phyloP scores from a whole-genome alignment of 768 basidiomycete species.

The Tricholoma furcatifolium region DNA sequence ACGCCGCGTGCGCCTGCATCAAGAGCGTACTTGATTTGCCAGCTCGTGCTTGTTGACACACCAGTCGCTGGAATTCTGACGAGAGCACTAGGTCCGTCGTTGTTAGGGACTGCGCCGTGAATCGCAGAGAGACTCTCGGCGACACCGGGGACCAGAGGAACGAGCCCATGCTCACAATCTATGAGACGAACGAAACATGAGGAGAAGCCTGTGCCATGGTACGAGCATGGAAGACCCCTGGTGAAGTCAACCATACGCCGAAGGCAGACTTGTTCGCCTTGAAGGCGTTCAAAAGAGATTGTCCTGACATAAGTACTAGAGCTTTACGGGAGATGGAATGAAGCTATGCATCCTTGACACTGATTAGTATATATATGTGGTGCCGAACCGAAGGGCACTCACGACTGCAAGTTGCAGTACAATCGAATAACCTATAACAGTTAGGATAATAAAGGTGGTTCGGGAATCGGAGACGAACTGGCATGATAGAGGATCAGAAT shows the following conservation, averaged over 20 bases:
- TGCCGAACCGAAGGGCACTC: too few species aligned
- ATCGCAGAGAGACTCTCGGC: slow-evolving; percentile 58
- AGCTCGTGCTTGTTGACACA: slow-evolving; percentile 48
- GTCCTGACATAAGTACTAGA: slow-evolving; percentile 60
- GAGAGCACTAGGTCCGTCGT: slow-evolving; percentile 48
- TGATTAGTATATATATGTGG: too few species aligned
- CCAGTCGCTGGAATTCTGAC: slow-evolving; percentile 69
- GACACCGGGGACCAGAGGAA: slow-evolving; percentile 52
- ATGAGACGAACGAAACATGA: slow-evolving; percentile 62
- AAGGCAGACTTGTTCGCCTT: slow-evolving; percentile 59
- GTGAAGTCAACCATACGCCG: slow-evolving; percentile 64
- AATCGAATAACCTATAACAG: too few species aligned
- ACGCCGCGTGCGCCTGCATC: slow-evolving; percentile 68
- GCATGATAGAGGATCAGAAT: too few species aligned
- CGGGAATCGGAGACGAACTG: too few species aligned
- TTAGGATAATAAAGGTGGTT: too few species aligned
- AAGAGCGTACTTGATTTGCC: slow-evolving; percentile 73
- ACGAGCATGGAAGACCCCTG: slow-evolving; percentile 58
- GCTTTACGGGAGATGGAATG: too few species aligned
- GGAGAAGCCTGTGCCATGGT: slow-evolving; percentile 54
- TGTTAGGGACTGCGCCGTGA: slow-evolving; percentile 38
- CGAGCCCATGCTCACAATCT: slow-evolving; percentile 69
- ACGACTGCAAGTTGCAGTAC: too few species aligned
- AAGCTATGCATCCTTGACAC: too few species aligned
- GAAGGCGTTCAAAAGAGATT: slow-evolving; percentile 53